Base-by-base conservation (phyloP, 169 alveolate genomes). In the Eimeria acervulina region DNA sequence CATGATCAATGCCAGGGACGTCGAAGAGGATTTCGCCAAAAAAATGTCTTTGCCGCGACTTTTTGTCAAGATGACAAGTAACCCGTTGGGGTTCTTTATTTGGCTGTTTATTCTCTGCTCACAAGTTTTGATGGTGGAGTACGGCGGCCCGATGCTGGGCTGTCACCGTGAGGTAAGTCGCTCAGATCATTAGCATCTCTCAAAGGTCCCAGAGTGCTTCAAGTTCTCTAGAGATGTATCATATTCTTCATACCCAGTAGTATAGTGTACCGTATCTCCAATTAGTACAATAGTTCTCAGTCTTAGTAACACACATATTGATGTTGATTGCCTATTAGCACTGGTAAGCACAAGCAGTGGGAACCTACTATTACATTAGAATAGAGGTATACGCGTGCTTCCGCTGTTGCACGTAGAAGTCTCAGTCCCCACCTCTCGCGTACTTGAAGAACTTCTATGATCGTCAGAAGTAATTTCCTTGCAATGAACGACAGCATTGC, bases 1-100 rank as follows among this genome's bases (percentile, higher is more conserved):
- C 97, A 97, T 97, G 97, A 72, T 98, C 70, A 98, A 98, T 95
- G 98, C 98, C 38, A 95, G 99, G 93, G 98, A 98, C 66, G 96
- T 99, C 63, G 91, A 95, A 47, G 90, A 97, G 95, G 99, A 98
- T 38, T 70, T 97, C 95, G 98, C 98, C 92, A 98, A 98, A 88
- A 42, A 97, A 36, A 97, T 97, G 95, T 95, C 98, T 13, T 97
- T 98, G 42, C 78, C 76, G 8, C 74, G 70, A 19, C 96, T 88
- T 21, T 80, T 93, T 26, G 78, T 66, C 76, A 61, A 47, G 51
- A 93, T 93, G 96, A 33, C 84, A 55, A 96, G 97, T 26, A 95
- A 95, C 59, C 93, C 83, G 0, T 31, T 88, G 42, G 94, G 97
- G 40, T 72, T 96, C 72, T 72, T 74, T 55, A 94, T 96, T 47